A percentile compares a stretch with the other conserved stretches of the same genome.
Conservation (phyloP, 208 protist genomes). For the Strigomonas galati region DNA sequence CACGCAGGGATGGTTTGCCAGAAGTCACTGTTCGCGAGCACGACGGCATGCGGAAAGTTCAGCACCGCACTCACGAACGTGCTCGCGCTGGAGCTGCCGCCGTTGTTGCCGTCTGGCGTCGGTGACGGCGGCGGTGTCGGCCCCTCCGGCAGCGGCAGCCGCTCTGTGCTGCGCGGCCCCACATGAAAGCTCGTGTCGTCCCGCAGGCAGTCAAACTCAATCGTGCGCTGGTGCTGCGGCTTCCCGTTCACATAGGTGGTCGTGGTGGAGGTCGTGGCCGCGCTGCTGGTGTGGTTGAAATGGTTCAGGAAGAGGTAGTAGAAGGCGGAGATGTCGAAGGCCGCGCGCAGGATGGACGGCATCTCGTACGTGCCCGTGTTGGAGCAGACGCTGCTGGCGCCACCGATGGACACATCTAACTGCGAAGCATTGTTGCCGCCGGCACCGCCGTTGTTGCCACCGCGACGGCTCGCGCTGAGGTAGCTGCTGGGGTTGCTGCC, state of each 20-base stretch:
- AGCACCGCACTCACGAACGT: conserved; percentile 29
- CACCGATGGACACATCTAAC: not conserved
- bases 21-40: conserved; percentile 37
- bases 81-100: conserved; percentile 3
- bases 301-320: no score
- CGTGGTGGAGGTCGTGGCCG: conserved; percentile 20
- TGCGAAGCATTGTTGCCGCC: conserved; percentile 13
- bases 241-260: conserved; percentile 13
- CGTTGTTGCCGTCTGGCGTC: not conserved
- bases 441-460: not conserved
- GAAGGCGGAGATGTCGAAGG: conserved; percentile 30
- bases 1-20: conserved; percentile 39
- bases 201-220: conserved; percentile 1
- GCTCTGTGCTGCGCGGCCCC: conserved; percentile 5
- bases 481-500: conserved; percentile 6
- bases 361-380: conserved; percentile 25
- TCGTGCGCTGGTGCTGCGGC: no score
- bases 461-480: not conserved
- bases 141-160: not conserved
- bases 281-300: conserved; percentile 19
- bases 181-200: conserved; percentile 17
- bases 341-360: conserved; percentile 29
- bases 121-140: not conserved
- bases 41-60: conserved; percentile 25
- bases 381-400: not conserved